phyloP scores from a whole-genome alignment of 805 yeast species.

The Candida nitratophila region DNA sequence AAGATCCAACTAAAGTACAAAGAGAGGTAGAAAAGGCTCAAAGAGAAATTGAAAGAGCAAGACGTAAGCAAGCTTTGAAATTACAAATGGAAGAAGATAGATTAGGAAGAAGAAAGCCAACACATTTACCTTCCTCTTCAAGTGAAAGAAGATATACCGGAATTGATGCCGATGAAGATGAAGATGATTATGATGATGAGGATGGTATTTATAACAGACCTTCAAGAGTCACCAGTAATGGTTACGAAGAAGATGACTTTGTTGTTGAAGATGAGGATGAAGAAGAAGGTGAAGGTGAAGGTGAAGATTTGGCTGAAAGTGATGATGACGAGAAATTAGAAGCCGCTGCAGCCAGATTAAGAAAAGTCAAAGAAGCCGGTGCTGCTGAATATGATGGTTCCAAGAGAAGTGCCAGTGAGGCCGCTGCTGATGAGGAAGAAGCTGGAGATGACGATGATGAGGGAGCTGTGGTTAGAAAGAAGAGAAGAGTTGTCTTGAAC shows the following conservation, averaged over 20 bases:
- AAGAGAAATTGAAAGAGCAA: conserved; percentile 53
- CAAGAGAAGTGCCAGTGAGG: conserved; percentile 30
- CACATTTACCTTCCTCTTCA: conserved; percentile 9
- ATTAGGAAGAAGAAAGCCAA: conserved; percentile 32
- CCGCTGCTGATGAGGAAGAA: conserved; percentile 39
- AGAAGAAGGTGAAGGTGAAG: conserved; percentile 22
- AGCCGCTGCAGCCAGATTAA: conserved; percentile 52
- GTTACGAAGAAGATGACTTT: conserved; percentile 25
- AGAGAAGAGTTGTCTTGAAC: conserved; percentile 38
- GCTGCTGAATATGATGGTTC: conserved; percentile 45
- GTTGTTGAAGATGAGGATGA: conserved; percentile 30
- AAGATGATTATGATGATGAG: conserved; percentile 29
- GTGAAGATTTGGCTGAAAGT: conserved; percentile 18
- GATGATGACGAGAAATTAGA: conserved; percentile 31
- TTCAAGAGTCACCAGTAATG: conserved; percentile 14
- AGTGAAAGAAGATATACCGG: conserved; percentile 20
- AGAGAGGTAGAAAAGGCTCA: conserved; percentile 62
- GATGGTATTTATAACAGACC: conserved; percentile 17
- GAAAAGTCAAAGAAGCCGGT: conserved; percentile 48
- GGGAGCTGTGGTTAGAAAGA: conserved; percentile 29
- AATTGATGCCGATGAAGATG: conserved; percentile 38
- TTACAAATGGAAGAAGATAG: conserved; percentile 51
- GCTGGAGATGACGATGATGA: conserved; percentile 9
- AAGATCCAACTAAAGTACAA: conserved; percentile 67
- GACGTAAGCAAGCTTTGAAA: conserved; percentile 53